Conservation (phyloP, 2,329 filamentous ascomycete genomes). For the Phaeophleospora eucalypticola region DNA sequence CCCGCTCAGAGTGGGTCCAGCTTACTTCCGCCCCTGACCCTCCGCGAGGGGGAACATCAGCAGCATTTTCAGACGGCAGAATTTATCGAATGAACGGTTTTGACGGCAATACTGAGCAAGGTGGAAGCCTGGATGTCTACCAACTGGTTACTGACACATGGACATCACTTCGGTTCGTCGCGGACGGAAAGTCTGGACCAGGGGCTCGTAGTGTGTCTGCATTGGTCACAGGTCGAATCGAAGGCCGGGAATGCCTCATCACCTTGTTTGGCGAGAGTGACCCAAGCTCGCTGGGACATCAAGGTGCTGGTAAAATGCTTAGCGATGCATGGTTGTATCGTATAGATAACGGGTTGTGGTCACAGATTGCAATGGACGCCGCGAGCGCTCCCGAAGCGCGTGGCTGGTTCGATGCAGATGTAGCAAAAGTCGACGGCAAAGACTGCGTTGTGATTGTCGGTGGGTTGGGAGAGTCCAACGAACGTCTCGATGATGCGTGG, state of each 20-base stretch:
- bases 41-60: constrained; percentile 62
- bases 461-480: constrained; percentile 51
- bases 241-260: constrained; percentile 39
- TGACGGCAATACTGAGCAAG: constrained; percentile 65
- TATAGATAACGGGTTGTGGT: constrained; percentile 34
- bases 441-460: constrained; percentile 46
- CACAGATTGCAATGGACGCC: constrained; percentile 28
- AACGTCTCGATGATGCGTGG: constrained; percentile 51
- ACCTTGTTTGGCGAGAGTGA: constrained; percentile 54
- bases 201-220: constrained; percentile 48
- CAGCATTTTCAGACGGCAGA: constrained; percentile 60
- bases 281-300: constrained; percentile 51
- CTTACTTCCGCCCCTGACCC: constrained; percentile 64
- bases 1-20: constrained; percentile 61
- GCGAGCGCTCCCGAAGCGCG: constrained; percentile 38
- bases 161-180: constrained; percentile 35
- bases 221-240: constrained; percentile 41
- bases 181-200: constrained; percentile 47
- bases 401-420: constrained; percentile 54
- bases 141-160: constrained; percentile 39
- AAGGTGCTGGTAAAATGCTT: constrained; percentile 55
- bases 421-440: constrained; percentile 30
- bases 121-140: constrained; percentile 67
- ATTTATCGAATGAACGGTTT: constrained; percentile 79
- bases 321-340: constrained; percentile 50